Evolutionary conservation across 345 rosid genomes (phyloP).

Genomic region (Excoecaria cochinchinensis): DNA sequence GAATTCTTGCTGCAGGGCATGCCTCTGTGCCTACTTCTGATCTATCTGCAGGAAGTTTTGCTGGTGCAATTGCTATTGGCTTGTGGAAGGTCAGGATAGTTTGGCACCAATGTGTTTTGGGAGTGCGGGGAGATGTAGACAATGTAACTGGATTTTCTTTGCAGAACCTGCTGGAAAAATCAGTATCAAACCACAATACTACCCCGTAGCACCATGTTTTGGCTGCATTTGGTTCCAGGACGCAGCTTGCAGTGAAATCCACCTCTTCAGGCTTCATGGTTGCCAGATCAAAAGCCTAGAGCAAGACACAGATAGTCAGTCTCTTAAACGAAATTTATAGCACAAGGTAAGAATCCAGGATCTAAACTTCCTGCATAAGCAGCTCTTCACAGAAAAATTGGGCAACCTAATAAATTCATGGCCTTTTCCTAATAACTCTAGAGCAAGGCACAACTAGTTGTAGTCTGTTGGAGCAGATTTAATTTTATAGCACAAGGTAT

Average conservation of each 20-base stretch:
- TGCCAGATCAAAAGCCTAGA: slow-evolving; percentile 74
- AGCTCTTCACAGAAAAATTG: background rate
- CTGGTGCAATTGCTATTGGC: slow-evolving; percentile 58
- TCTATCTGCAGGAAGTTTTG: slow-evolving; percentile 29
- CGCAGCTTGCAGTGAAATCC: slow-evolving; percentile 75
- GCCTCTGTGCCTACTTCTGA: slow-evolving; percentile 50
- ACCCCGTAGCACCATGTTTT: slow-evolving; percentile 62
- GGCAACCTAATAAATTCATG: background rate
- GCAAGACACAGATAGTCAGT: slow-evolving; percentile 10
- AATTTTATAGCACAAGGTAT: no score
- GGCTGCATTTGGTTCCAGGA: slow-evolving; percentile 35
- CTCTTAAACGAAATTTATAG: background rate
- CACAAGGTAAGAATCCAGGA: background rate
- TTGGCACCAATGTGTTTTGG: slow-evolving; percentile 91
- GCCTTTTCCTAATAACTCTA: no score
- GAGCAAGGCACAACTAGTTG: no score
- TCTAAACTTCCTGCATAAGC: background rate
- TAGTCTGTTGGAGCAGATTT: no score
- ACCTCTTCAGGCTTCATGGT: slow-evolving; percentile 86
- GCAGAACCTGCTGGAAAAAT: slow-evolving; percentile 86
- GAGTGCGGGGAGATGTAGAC: slow-evolving; percentile 82
- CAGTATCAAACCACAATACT: slow-evolving; percentile 90
- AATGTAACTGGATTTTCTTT: slow-evolving; percentile 67
- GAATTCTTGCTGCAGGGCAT: slow-evolving; percentile 61
- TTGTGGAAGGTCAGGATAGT: slow-evolving; percentile 78